A percentile compares a stretch with the other conserved stretches of the same genome.
These are phyloP conservation scores for Penicillium sp. DNA, from an alignment of 2,329 filamentous ascomycete species.

Conservation along the genomic window DNA sequence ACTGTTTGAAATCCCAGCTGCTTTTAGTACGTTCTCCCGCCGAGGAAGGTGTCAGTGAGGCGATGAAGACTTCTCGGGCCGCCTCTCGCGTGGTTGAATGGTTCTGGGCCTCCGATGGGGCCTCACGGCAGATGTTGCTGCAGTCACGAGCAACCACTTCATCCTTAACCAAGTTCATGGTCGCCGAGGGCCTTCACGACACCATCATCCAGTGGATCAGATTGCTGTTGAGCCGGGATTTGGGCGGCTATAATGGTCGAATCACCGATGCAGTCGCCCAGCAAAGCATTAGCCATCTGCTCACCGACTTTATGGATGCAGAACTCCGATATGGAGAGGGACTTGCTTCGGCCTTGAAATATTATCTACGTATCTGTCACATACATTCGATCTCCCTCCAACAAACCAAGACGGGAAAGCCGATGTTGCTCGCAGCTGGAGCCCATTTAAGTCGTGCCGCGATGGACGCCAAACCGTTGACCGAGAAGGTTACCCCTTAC, in stretches of 20 bases:
- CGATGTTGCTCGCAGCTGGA: constrained; percentile 25
- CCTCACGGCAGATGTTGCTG: constrained; percentile 32
- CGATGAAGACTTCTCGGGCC: constrained; percentile 35
- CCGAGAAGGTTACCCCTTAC: constrained; percentile 25
- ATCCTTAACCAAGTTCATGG: constrained; percentile 41
- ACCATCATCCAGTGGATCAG: constrained; percentile 38
- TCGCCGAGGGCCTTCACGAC: constrained; percentile 36
- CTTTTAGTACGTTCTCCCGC: constrained; percentile 26
- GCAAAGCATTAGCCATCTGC: constrained; percentile 26
- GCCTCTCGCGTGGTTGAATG: constrained; percentile 39
- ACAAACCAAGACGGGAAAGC: constrained; percentile 11
- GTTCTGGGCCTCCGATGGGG: constrained; percentile 41
- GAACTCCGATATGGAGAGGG: constrained; percentile 37
- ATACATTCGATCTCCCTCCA: constrained; percentile 16
- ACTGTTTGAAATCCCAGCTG: constrained; percentile 37
- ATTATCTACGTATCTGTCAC: constrained; percentile 29
- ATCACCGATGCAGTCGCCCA: constrained; percentile 22
- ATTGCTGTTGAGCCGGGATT: constrained; percentile 28
- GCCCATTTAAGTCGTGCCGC: constrained; percentile 28
- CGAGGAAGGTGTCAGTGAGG: constrained; percentile 20
- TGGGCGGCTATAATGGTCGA: constrained; percentile 25
- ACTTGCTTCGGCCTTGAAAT: constrained; percentile 30
- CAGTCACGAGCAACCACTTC: constrained; percentile 22
- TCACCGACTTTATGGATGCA: constrained; percentile 34
- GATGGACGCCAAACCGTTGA: constrained; percentile 21